Evolutionary conservation across 2,329 filamentous ascomycete species (phyloP).

Genomic region (Mycocentrospora acerina): DNA sequence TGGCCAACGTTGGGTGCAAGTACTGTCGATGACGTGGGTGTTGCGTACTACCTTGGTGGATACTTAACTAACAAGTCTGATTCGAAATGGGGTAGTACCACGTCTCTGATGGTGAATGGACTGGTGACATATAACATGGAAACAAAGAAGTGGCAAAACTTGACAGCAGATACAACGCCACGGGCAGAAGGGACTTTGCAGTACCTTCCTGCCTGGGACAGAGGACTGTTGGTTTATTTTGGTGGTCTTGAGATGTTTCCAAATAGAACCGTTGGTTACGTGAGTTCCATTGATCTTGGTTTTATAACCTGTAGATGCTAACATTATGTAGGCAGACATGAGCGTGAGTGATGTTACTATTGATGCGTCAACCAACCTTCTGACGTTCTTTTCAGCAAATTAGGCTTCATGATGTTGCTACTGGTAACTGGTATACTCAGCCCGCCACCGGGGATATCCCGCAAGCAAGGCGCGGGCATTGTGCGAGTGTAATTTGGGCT

Average conservation of each 20-base stretch:
- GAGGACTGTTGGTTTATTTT: slow-evolving; percentile 60
- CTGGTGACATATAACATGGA: slow-evolving; percentile 59
- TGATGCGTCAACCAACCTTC: background rate
- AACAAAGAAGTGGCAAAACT: slow-evolving; percentile 52
- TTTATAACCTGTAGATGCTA: background rate
- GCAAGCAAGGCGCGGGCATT: slow-evolving; percentile 56
- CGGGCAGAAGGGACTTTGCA: slow-evolving; percentile 60
- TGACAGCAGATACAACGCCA: slow-evolving; percentile 50
- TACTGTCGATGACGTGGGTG: slow-evolving; percentile 13
- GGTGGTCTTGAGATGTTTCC: slow-evolving; percentile 50
- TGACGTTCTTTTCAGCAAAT: slow-evolving; percentile 27
- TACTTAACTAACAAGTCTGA: slow-evolving; percentile 57
- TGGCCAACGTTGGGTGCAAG: slow-evolving; percentile 19
- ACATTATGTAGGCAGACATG: slow-evolving; percentile 18
- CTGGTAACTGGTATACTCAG: slow-evolving; percentile 60
- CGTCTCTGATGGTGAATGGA: slow-evolving; percentile 45
- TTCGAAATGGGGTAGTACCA: slow-evolving; percentile 14
- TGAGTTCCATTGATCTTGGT: background rate
- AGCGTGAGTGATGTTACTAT: slow-evolving; percentile 7
- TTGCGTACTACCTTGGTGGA: slow-evolving; percentile 61
- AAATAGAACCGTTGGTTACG: slow-evolving; percentile 4
- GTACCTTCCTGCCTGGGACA: slow-evolving; percentile 59
- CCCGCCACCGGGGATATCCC: slow-evolving; percentile 56
- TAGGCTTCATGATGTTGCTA: slow-evolving; percentile 60
- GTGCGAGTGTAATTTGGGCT: slow-evolving; percentile 60